Conservation (phyloP, 805 yeast species). For the Wickerhamiella lipophila region DNA sequence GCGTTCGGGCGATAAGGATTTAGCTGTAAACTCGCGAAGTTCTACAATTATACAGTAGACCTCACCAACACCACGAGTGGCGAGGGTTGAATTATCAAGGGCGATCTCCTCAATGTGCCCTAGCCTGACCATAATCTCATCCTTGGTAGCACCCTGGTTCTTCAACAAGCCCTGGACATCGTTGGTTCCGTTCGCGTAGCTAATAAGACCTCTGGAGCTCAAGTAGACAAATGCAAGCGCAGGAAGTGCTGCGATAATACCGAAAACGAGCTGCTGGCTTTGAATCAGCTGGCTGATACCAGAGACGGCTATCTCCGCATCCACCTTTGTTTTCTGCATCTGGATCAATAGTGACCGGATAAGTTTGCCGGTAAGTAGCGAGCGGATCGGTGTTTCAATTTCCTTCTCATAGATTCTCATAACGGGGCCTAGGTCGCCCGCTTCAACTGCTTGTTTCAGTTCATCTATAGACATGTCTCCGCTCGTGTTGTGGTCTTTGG, state of each 20-base stretch:
- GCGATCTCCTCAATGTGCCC: slow-evolving; percentile 16
- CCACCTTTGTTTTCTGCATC: slow-evolving; percentile 92
- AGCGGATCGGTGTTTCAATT: slow-evolving; percentile 53
- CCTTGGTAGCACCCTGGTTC: background rate
- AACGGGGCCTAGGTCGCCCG: slow-evolving; percentile 69
- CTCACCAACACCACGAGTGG: slow-evolving; percentile 15
- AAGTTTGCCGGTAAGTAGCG: slow-evolving; percentile 54
- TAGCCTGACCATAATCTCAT: slow-evolving; percentile 11
- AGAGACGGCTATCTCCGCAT: slow-evolving; percentile 75
- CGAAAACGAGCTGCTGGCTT: slow-evolving; percentile 90
- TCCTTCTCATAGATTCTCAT: slow-evolving; percentile 73
- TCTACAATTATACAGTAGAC: slow-evolving; percentile 15
- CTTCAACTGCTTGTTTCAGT: slow-evolving; percentile 30
- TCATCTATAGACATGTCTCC: slow-evolving; percentile 12
- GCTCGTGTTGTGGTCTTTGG: slow-evolving; percentile 28
- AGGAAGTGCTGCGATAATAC: slow-evolving; percentile 81
- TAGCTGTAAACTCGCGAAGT: slow-evolving; percentile 2
- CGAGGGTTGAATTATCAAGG: slow-evolving; percentile 5
- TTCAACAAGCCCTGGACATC: background rate
- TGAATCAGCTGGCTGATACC: slow-evolving; percentile 85
- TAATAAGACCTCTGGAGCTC: slow-evolving; percentile 12
- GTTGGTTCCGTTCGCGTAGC: background rate
- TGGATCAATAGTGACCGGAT: slow-evolving; percentile 73
- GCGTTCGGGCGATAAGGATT: background rate
- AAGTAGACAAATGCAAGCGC: slow-evolving; percentile 36